Percentiles rank a stretch among this genome's conserved stretches.
Evolutionary conservation across 768 basidiomycete genomes (phyloP).

Genomic region (Rhodotorula graminis): DNA sequence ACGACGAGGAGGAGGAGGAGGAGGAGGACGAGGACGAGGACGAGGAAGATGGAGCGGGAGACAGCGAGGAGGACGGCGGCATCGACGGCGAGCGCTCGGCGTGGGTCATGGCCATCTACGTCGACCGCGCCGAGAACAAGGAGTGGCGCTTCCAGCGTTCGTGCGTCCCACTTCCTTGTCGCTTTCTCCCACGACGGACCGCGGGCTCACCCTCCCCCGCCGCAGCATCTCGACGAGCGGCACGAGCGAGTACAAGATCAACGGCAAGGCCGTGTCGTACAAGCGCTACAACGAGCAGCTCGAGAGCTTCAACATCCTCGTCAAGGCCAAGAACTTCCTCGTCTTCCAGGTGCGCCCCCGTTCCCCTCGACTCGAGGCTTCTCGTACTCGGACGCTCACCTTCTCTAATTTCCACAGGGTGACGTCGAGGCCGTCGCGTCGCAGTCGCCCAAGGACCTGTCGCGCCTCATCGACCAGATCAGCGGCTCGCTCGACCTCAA

Average conservation of each 20-base stretch:
- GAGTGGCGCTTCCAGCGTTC: constrained; percentile 89
- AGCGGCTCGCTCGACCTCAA: constrained; percentile 73
- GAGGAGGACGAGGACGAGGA: constrained; percentile 36
- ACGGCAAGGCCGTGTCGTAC: constrained; percentile 74
- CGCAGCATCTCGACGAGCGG: constrained; percentile 79
- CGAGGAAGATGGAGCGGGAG: constrained; percentile 44
- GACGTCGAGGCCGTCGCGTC: constrained; percentile 97
- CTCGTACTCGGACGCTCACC: too few species aligned
- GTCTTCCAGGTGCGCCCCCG: constrained; percentile 69
- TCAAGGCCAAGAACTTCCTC: constrained; percentile 98
- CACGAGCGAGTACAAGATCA: constrained; percentile 83
- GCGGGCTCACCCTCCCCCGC: not conserved
- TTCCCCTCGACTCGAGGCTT: constrained; percentile 4
- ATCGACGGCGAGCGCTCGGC: constrained; percentile 75
- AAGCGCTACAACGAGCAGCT: constrained; percentile 83
- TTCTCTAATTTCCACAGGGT: too few species aligned
- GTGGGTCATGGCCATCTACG: constrained; percentile 89
- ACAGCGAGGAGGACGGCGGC: constrained; percentile 50
- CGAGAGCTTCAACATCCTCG: constrained; percentile 83
- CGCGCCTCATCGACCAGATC: constrained; percentile 89
- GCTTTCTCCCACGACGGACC: not conserved
- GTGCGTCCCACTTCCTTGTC: constrained; percentile 54
- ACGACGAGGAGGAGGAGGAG: constrained; percentile 52
- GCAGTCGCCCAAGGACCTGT: constrained; percentile 82
- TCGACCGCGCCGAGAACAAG: constrained; percentile 62